These are phyloP conservation scores for Blepharisma japonicum DNA, from an alignment of 73 alveolate species.

Conservation along the genomic window DNA sequence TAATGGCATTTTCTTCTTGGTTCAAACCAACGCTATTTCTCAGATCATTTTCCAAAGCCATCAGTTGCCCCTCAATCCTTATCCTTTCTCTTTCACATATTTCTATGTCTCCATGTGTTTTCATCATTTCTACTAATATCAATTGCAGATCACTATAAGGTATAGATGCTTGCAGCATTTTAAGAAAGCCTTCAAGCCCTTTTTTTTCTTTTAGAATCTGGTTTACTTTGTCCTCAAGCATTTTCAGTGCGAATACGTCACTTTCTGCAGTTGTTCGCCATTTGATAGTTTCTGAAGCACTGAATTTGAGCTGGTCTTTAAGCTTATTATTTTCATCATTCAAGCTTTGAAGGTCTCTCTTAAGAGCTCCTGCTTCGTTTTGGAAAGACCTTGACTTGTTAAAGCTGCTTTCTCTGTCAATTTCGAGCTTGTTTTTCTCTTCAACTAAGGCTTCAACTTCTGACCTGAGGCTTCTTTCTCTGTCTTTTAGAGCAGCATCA, in stretches of 20 bases:
- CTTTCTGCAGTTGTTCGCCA: not conserved
- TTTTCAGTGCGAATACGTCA: not conserved
- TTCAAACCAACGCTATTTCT: not conserved
- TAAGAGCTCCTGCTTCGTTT: not conserved
- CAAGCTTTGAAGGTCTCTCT: not conserved
- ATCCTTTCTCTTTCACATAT: conserved; percentile 10
- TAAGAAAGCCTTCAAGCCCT: not conserved
- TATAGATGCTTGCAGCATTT: not conserved
- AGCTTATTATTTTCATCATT: not conserved
- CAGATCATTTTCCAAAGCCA: not conserved
- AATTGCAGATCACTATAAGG: not conserved
- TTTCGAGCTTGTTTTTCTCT: not conserved
- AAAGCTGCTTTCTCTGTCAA: not conserved
- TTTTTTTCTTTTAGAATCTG: not conserved
- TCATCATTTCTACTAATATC: conserved; percentile 3
- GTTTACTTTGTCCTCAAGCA: not conserved
- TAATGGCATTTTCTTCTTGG: conserved; percentile 24
- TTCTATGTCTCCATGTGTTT: not conserved
- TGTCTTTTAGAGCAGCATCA: not conserved
- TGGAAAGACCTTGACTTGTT: not conserved
- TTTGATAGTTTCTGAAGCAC: not conserved
- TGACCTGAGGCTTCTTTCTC: not conserved
- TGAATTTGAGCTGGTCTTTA: not conserved
- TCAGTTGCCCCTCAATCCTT: not conserved
- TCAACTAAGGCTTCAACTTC: conserved; percentile 6